Evolutionary conservation across 108 stramenopile species (phyloP).

Genomic region (Pseudonitzschia multiseries): DNA sequence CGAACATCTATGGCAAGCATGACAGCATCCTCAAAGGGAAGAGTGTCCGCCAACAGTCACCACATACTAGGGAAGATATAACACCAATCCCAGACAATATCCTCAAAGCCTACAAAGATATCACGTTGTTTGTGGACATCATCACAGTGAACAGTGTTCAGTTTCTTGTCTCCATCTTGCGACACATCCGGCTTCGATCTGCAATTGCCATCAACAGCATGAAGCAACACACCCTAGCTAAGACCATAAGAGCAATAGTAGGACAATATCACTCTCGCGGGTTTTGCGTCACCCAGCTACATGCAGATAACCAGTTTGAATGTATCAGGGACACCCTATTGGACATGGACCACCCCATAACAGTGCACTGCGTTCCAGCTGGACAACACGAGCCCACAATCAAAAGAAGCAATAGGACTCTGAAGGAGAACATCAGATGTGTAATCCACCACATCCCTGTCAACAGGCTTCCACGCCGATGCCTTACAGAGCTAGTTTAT

Average conservation of each 20-base stretch:
- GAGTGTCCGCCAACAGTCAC: background rate
- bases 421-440: background rate
- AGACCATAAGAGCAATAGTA: background rate
- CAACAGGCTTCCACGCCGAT: background rate
- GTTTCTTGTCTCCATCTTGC: background rate
- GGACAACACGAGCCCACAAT: no score
- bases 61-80: background rate
- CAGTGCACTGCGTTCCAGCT: background rate
- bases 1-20: background rate
- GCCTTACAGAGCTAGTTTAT: background rate
- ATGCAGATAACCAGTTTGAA: background rate
- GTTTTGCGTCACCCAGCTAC: background rate
- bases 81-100: background rate
- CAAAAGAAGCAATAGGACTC: background rate
- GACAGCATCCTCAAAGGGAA: background rate
- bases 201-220: background rate
- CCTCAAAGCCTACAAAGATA: background rate
- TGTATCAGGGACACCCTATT: background rate
- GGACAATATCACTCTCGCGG: background rate
- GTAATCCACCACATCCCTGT: background rate
- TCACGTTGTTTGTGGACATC: background rate
- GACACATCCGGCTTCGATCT: background rate
- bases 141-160: background rate
- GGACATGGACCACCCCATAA: background rate
- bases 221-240: background rate